Evolutionary conservation across 352 stramenopile species (phyloP).

Genomic region (Phytopythium boreale): DNA sequence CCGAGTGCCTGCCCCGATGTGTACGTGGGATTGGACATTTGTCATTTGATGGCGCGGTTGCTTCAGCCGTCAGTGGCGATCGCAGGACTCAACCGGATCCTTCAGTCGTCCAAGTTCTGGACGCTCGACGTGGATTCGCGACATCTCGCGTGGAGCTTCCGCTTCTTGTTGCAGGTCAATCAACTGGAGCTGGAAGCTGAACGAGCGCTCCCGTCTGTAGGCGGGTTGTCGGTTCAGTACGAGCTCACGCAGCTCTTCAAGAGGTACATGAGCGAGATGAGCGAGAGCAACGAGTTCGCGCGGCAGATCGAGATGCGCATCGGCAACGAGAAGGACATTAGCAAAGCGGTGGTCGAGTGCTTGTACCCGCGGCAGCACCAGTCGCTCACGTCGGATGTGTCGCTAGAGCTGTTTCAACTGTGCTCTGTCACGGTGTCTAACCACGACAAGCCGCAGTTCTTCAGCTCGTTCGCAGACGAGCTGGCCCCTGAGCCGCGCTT

Average conservation of each 20-base stretch:
- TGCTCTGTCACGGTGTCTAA: constrained; percentile 24
- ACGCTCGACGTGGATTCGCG: constrained; percentile 25
- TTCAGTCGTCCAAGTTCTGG: constrained; percentile 31
- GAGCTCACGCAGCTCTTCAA: constrained; percentile 31
- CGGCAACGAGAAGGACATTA: constrained; percentile 17
- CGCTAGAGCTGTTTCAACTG: constrained; percentile 37
- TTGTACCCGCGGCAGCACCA: constrained; percentile 37
- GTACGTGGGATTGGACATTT: constrained; percentile 42
- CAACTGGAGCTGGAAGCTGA: constrained; percentile 12
- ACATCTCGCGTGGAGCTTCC: constrained; percentile 41
- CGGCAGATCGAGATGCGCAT: constrained; percentile 24
- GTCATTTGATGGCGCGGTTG: constrained; percentile 39
- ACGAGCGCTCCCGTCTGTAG: neutral
- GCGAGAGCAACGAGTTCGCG: constrained; percentile 26
- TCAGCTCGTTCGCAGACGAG: constrained; percentile 25
- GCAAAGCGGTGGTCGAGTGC: constrained; percentile 36
- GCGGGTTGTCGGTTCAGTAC: neutral
- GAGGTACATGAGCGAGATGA: constrained; percentile 43
- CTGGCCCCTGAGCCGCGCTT: constrained; percentile 35
- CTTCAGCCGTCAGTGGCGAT: constrained; percentile 32
- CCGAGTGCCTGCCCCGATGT: constrained; percentile 19
- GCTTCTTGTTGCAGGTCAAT: constrained; percentile 45
- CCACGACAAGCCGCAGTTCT: constrained; percentile 30
- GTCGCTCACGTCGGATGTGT: constrained; percentile 24
- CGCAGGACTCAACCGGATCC: constrained; percentile 31